These are phyloP conservation scores for Sporothrix pseudoabietina DNA, from an alignment of 2,329 filamentous ascomycete species.

Conservation along the genomic window DNA sequence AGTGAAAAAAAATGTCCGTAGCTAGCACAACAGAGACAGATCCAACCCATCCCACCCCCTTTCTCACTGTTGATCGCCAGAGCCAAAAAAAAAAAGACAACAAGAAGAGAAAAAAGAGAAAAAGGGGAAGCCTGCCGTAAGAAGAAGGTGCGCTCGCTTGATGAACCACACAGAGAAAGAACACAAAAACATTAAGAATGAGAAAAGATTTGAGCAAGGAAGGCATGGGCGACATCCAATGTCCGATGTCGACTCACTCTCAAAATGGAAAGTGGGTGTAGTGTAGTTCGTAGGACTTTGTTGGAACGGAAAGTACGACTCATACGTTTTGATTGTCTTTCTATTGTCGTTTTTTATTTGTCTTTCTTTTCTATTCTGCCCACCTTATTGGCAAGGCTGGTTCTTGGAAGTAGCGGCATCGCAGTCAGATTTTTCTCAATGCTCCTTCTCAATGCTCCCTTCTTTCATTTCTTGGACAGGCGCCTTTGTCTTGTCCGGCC, in stretches of 20 bases:
- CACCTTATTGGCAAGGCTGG: not conserved
- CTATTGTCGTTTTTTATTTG: not conserved
- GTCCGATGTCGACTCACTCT: constrained; percentile 9
- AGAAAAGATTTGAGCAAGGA: not conserved
- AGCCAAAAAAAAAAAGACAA: not conserved
- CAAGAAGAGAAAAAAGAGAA: not conserved
- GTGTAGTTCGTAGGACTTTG: not conserved
- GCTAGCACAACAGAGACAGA: not conserved
- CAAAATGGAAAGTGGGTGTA: not conserved
- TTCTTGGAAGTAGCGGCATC: constrained; percentile 15
- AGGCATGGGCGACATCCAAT: not conserved
- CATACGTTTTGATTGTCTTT: not conserved
- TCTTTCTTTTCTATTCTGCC: not conserved
- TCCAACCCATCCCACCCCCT: not conserved
- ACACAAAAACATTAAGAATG: too few relatives aligned
- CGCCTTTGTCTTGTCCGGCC: not conserved
- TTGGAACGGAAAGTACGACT: not conserved
- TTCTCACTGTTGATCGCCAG: not conserved
- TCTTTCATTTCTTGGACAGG: not conserved
- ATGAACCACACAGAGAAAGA: not conserved
- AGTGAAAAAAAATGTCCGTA: not conserved
- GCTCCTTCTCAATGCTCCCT: not conserved
- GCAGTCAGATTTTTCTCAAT: constrained; percentile 12
- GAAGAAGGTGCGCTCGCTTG: not conserved
- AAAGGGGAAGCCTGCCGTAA: not conserved